Evolutionary conservation across 139 green algal genomes (phyloP).

Genomic region (Auxenochlorella protothecoides): DNA sequence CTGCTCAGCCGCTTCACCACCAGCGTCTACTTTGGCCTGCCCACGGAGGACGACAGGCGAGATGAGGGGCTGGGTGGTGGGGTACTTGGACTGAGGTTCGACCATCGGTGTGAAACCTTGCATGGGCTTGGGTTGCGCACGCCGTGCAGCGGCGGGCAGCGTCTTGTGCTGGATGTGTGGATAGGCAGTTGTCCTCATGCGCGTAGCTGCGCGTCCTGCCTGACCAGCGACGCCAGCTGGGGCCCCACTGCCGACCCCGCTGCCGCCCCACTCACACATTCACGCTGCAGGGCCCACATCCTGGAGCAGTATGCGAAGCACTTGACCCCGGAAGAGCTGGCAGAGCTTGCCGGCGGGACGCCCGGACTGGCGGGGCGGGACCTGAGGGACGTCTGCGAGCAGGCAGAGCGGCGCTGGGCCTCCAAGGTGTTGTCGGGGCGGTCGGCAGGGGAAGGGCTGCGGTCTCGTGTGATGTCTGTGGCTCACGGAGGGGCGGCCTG

Average conservation of each 20-base stretch:
- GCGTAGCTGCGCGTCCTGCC: no score
- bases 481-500: neutral
- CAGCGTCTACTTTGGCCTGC: constrained; percentile 59
- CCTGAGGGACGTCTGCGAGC: constrained; percentile 71
- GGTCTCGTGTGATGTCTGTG: neutral
- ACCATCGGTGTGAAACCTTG: no score
- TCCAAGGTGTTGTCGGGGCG: constrained; percentile 39
- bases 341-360: constrained; percentile 38
- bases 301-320: constrained; percentile 71
- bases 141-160: no score
- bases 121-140: no score
- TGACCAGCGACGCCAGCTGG: neutral
- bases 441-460: neutral
- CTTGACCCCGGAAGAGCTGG: constrained; percentile 35
- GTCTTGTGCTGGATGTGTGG: no score
- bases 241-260: neutral
- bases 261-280: neutral
- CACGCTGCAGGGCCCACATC: constrained; percentile 44
- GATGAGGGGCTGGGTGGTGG: neutral
- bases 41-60: constrained; percentile 36
- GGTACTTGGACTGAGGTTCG: neutral
- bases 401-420: constrained; percentile 75
- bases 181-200: no score
- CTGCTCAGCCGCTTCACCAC: constrained; percentile 65
- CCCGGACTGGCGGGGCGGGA: constrained; percentile 69